A percentile compares a stretch with the other conserved stretches of the same genome.
Conservation (phyloP, 2,329 filamentous ascomycete genomes). For the Mycogone perniciosa region DNA sequence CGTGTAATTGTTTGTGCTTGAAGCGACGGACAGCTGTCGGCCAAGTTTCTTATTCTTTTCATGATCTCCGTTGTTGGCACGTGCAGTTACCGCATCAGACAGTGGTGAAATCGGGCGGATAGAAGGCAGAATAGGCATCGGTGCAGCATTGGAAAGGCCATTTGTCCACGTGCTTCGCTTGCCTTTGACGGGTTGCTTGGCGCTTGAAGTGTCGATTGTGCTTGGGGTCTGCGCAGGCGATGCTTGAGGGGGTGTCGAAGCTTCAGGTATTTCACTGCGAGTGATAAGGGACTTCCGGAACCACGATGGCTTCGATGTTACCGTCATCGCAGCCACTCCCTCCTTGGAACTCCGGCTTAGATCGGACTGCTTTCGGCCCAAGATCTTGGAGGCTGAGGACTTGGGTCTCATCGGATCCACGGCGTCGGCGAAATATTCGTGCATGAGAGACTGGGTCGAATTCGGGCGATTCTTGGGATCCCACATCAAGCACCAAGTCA, state of each 20-base stretch:
- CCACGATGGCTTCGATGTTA: slow-evolving; percentile 86
- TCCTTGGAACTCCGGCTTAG: slow-evolving; percentile 65
- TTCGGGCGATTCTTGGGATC: slow-evolving; percentile 89
- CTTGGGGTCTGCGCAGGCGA: slow-evolving; percentile 38
- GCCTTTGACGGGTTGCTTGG: slow-evolving; percentile 42
- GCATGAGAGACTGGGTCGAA: slow-evolving; percentile 85
- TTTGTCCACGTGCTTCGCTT: slow-evolving; percentile 96
- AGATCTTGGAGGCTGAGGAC: slow-evolving; percentile 74
- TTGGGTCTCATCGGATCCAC: slow-evolving; percentile 89
- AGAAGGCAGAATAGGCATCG: slow-evolving; percentile 92
- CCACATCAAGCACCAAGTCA: slow-evolving; percentile 99
- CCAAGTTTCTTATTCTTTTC: slow-evolving; percentile 88
- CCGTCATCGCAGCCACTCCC: slow-evolving; percentile 42
- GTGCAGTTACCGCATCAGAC: slow-evolving; percentile 87
- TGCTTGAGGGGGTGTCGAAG: slow-evolving; percentile 40
- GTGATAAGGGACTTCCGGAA: slow-evolving; percentile 92
- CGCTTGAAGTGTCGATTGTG: slow-evolving; percentile 31
- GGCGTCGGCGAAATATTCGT: slow-evolving; percentile 91
- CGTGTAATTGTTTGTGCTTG: slow-evolving; percentile 86
- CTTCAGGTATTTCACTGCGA: slow-evolving; percentile 62
- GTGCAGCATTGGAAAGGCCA: slow-evolving; percentile 70
- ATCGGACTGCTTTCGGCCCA: slow-evolving; percentile 87
- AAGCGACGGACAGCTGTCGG: slow-evolving; percentile 85
- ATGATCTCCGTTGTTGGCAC: slow-evolving; percentile 67
- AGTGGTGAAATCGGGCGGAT: slow-evolving; percentile 93